Base-by-base conservation (phyloP, 441 rosid genomes). In the Populus hybrid region DNA sequence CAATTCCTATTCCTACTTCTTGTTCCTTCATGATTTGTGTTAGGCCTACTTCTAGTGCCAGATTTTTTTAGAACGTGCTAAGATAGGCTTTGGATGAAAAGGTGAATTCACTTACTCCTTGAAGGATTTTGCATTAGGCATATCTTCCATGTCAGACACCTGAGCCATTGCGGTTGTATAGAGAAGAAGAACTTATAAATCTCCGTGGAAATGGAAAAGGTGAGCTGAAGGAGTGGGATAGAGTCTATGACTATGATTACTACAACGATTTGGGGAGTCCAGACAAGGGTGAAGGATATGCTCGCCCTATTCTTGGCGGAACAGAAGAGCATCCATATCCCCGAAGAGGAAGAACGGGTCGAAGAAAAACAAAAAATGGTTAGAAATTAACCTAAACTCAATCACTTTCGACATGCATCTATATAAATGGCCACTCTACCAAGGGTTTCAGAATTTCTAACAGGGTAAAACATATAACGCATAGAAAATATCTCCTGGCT, bases 61-160 rank as follows among this genome's bases (percentile, higher is more conserved):
- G 21, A 40, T 12, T 0, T 68, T 76, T 61, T 64, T 20, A 61
- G 64, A 21, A 61, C 4, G 21, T 71, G 63, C 40, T 53, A 29
- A 14, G 36, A 40, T 33, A 50, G 50, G 72, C 8, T 53, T 69
- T 20, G 63, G 35, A 9, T 67, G 3, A 77, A 42, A 26, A 8
- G 12, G 71, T 61, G 29, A 33, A 45, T 65, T 31, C 38, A 35
- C 36, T 79, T 31, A 85, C 11, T 10, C 74, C 72, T 35, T 68
- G 71, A 14, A n/a, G n/a, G 53, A 67, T 53, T 80, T 69, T 65
- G 64, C 40, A 28, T 68, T 83, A 94, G 99, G 85, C 90, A 65
- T 93, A 89, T 78, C 97, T 94, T 74, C 99, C 99, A 68, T 76
- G 83, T 81, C 87, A 93, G 71, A 94, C 93, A 64, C 99, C 99